Evolutionary conservation across 148 eudicot species (phyloP).

Genomic region (Dianthus caryophyllus): DNA sequence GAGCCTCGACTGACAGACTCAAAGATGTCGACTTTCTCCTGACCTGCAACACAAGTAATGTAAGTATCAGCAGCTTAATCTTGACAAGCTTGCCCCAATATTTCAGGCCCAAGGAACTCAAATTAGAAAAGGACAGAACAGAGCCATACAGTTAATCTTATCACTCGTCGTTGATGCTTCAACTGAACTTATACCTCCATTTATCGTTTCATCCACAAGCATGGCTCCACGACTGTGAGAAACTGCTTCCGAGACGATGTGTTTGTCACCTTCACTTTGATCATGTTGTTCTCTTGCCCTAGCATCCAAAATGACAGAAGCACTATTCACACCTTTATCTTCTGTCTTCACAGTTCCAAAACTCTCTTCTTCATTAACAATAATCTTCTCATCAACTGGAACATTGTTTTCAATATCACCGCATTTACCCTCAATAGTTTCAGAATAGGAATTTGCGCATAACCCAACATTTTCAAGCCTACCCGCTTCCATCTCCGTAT

Average conservation of each 20-base stretch:
- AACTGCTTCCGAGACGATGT: not conserved
- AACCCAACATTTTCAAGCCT: constrained; percentile 11
- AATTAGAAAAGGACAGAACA: constrained; percentile 8
- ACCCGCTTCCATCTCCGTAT: constrained; percentile 15
- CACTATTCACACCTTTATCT: constrained; percentile 1
- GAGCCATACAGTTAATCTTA: not conserved
- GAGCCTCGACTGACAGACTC: constrained; percentile 15
- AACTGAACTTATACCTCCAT: constrained; percentile 5
- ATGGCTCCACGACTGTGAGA: not conserved
- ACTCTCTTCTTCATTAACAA: constrained; percentile 3
- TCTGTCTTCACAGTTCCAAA: constrained; percentile 12
- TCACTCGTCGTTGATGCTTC: not conserved
- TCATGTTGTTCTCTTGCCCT: constrained; percentile 11
- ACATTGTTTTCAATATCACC: constrained; percentile 9
- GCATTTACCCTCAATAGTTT: constrained; percentile 10
- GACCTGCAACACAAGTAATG: constrained; percentile 10
- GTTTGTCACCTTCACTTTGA: constrained; percentile 13
- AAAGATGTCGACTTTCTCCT: constrained; percentile 9
- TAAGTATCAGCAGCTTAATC: not conserved
- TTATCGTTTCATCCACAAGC: not conserved
- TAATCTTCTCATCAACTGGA: not conserved
- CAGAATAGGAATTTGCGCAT: constrained; percentile 2
- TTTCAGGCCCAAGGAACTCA: constrained; percentile 7
- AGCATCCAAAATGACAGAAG: constrained; percentile 6
- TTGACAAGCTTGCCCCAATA: constrained; percentile 1